phyloP scores from a whole-genome alignment of 352 stramenopile genomes.

The Globisporangium cylindrosporum region DNA sequence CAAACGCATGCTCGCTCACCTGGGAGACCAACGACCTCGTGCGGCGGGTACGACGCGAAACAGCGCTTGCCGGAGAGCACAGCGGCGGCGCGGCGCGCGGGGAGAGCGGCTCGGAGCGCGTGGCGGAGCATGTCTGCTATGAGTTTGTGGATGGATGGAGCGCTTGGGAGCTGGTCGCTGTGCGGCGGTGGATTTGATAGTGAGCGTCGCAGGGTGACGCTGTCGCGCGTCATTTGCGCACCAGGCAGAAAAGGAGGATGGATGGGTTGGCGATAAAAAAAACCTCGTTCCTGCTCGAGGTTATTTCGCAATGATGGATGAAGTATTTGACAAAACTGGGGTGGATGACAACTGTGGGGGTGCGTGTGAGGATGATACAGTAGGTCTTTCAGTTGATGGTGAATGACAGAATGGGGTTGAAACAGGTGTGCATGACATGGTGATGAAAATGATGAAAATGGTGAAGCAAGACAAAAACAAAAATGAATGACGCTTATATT shows the following conservation, averaged over 20 bases:
- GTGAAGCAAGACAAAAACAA: neutral
- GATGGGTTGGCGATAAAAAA: neutral
- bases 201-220: conserved; percentile 1
- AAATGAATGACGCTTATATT: conserved; percentile 13
- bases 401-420: too few species aligned
- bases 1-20: conserved; percentile 30
- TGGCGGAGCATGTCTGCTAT: conserved; percentile 57
- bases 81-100: conserved; percentile 34
- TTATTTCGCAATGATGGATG: neutral
- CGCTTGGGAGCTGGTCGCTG: neutral
- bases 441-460: neutral
- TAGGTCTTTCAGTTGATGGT: too few species aligned
- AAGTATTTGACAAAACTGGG: neutral
- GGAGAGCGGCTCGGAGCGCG: conserved; percentile 47
- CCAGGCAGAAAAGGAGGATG: conserved; percentile 11
- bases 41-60: conserved; percentile 72
- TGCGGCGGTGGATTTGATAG: neutral
- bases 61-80: conserved; percentile 29
- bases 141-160: neutral
- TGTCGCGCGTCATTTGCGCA: neutral
- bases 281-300: neutral
- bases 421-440: neutral
- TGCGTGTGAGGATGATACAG: too few species aligned
- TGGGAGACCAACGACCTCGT: conserved; percentile 78
- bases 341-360: too few species aligned